Conservation (phyloP, 192 early-diverging fungal genomes). For the Podila clonocystis region DNA sequence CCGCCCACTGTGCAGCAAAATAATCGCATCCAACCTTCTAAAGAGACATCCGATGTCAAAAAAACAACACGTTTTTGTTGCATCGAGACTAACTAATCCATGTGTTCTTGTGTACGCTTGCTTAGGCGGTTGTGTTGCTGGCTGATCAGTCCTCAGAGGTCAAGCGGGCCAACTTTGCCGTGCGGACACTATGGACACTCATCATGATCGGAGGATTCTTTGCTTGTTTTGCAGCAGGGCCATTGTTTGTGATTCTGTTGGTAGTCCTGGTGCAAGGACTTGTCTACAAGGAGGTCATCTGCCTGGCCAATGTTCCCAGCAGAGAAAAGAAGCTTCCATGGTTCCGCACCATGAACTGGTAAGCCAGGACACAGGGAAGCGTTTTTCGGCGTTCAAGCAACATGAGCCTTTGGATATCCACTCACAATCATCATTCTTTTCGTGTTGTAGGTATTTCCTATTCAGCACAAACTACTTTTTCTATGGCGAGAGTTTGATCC, state of each 20-base stretch:
- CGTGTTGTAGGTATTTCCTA: constrained; percentile 79
- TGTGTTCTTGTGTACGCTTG: not conserved
- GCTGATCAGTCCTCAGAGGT: constrained; percentile 55
- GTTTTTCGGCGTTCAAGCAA: no score
- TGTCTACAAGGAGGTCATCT: constrained; percentile 94
- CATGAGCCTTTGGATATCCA: no score
- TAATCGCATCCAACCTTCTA: not conserved
- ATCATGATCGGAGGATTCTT: constrained; percentile 92
- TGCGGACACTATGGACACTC: constrained; percentile 85
- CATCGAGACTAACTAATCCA: not conserved
- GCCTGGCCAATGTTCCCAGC: constrained; percentile 81
- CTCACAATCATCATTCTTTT: not conserved
- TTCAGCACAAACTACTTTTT: constrained; percentile 91
- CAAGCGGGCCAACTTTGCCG: constrained; percentile 85
- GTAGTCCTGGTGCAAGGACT: constrained; percentile 85
- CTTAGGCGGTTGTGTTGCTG: constrained; percentile 50
- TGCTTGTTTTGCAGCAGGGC: constrained; percentile 77
- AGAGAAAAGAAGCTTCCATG: constrained; percentile 89
- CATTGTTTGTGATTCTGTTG: constrained; percentile 82
- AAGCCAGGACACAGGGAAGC: constrained; percentile 1
- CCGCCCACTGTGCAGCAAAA: no score
- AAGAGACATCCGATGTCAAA: not conserved
- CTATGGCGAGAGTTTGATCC: constrained; percentile 93
- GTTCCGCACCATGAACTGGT: constrained; percentile 92
- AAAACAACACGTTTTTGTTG: no score